Conservation (phyloP, 352 stramenopile genomes). For the Thalassiosira livingstoniorum region DNA sequence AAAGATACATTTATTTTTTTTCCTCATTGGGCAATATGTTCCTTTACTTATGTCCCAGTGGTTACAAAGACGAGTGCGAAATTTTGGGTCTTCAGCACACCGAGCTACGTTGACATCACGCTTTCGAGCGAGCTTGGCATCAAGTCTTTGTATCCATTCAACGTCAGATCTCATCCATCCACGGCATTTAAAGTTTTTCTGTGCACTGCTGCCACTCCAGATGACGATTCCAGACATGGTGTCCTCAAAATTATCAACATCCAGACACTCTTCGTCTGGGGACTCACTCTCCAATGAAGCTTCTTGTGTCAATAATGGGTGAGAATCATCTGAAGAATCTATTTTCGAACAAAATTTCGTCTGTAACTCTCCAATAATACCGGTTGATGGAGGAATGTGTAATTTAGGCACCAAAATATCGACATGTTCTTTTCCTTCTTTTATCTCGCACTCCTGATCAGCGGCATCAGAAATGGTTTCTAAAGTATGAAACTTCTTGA, state of each 20-base stretch:
- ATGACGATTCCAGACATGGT: conserved; percentile 68
- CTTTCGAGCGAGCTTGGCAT: conserved; percentile 72
- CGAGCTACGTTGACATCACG: conserved; percentile 77
- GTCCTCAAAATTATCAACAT: conserved; percentile 3
- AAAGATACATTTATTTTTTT: conserved; percentile 89
- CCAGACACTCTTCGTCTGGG: background rate
- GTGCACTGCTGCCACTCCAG: conserved; percentile 76
- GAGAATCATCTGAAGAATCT: too few relatives aligned
- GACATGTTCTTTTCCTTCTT: conserved; percentile 26
- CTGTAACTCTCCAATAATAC: too few relatives aligned
- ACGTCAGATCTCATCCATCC: conserved; percentile 82
- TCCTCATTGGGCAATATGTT: conserved; percentile 84
- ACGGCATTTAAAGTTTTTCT: conserved; percentile 74
- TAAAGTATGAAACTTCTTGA: conserved; percentile 10
- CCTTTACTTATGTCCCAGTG: conserved; percentile 86
- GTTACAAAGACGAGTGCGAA: conserved; percentile 87
- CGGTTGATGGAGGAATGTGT: background rate
- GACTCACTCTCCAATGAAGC: background rate
- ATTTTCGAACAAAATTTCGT: too few relatives aligned
- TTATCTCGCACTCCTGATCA: conserved; percentile 27
- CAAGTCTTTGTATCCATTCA: conserved; percentile 76
- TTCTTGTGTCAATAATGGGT: too few relatives aligned
- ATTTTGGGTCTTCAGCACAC: conserved; percentile 85
- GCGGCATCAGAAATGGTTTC: conserved; percentile 50
- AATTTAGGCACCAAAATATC: too few relatives aligned